A percentile compares a stretch with the other conserved stretches of the same genome.
Evolutionary conservation across 169 alveolate genomes (phyloP).

Genomic region (Plasmodium ovale): DNA sequence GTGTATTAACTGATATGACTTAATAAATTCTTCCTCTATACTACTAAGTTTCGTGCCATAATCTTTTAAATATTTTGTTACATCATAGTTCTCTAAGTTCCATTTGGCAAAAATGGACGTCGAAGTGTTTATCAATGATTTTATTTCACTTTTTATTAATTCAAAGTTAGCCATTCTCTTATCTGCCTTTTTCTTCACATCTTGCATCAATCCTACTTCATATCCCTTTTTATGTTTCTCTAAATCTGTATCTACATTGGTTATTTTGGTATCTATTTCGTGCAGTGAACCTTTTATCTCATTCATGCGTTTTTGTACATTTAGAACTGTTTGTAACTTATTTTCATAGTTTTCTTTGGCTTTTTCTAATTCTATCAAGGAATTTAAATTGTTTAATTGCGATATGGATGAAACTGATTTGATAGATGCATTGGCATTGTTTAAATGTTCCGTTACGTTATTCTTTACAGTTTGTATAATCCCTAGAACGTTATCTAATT

Average conservation of each 20-base stretch:
- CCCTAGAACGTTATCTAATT: background rate
- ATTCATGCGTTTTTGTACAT: background rate
- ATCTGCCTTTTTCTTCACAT: slow-evolving; percentile 4
- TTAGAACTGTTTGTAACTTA: slow-evolving; percentile 7
- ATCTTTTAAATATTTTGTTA: slow-evolving; percentile 11
- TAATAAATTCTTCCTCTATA: background rate
- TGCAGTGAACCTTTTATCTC: background rate
- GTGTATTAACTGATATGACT: background rate
- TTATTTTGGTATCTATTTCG: slow-evolving; percentile 8
- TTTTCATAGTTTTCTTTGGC: slow-evolving; percentile 7
- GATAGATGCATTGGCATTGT: slow-evolving; percentile 2
- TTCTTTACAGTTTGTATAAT: background rate
- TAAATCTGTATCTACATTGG: background rate
- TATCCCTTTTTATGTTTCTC: background rate
- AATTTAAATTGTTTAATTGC: background rate
- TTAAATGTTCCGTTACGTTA: background rate
- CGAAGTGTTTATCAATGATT: background rate
- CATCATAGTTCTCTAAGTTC: slow-evolving; percentile 7
- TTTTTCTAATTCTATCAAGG: background rate
- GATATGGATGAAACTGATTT: slow-evolving; percentile 12
- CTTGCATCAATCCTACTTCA: slow-evolving; percentile 5
- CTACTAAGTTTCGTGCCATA: background rate
- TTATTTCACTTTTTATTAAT: slow-evolving; percentile 8
- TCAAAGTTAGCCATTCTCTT: slow-evolving; percentile 3
- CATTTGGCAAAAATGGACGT: slow-evolving; percentile 16